phyloP scores from a whole-genome alignment of 768 basidiomycete genomes.

The Erythrobasidium yunnanense region DNA sequence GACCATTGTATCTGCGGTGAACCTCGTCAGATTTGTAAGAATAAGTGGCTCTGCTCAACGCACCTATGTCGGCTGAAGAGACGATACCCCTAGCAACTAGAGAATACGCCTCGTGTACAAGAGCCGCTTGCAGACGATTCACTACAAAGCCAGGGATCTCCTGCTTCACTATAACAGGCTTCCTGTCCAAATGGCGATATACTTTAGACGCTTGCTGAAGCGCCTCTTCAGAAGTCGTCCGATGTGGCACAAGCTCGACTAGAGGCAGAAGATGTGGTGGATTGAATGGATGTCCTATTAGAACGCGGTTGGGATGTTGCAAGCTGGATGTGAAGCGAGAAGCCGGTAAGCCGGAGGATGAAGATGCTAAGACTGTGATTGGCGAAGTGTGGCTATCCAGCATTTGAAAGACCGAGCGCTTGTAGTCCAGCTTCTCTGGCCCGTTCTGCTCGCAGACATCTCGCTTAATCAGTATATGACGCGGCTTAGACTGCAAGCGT shows the following conservation, averaged over 20 bases:
- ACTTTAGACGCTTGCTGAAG: neutral
- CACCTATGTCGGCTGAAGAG: slow-evolving; percentile 6
- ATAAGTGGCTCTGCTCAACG: neutral
- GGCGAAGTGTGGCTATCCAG: neutral
- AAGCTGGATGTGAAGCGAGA: neutral
- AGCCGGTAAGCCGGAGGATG: slow-evolving; percentile 2
- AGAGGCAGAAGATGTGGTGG: slow-evolving; percentile 3
- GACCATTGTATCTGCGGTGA: neutral
- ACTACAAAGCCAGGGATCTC: slow-evolving; percentile 1
- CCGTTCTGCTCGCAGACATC: too few species aligned
- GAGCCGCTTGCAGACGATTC: slow-evolving; percentile 10
- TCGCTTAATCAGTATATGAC: too few species aligned
- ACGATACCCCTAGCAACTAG: neutral
- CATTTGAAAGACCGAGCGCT: neutral
- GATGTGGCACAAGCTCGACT: slow-evolving; percentile 6
- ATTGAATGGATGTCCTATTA: slow-evolving; percentile 13
- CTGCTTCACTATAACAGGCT: neutral
- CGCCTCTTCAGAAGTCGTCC: neutral
- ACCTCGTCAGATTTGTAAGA: neutral
- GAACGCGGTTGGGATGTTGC: neutral
- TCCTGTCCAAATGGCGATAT: neutral
- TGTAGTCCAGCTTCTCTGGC: neutral
- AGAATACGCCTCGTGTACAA: neutral
- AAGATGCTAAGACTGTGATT: neutral
- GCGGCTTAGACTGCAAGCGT: too few species aligned